Evolutionary conservation across 805 yeast genomes (phyloP), one percentile per base, ranked within the genome.

Genomic region (Starmerella bombicola): DNA sequence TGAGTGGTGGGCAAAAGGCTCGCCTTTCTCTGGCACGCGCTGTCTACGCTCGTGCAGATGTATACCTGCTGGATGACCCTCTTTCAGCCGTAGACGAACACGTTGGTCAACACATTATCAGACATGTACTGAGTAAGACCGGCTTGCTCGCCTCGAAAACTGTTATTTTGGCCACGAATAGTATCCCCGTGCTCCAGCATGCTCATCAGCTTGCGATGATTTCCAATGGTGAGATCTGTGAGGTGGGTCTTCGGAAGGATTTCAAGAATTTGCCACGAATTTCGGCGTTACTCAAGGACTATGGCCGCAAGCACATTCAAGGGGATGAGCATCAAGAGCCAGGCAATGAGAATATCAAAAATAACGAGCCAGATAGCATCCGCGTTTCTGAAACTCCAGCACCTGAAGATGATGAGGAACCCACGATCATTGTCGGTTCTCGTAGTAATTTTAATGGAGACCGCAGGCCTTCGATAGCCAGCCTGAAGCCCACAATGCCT

Each of bases 1-100:
- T 82, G 31, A 78, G 88, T n/a, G 93, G 93, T 41, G 93, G 93
- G 38, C 93, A 82, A 57, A 82, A 82, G 63, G 88, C 93, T 0
- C 70, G 93, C 57, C 70, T 82, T 39, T 73, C 74, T 54, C 62
- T 82, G 45, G 93, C 93, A 3, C 69, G 93, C 55, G 79, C 88
- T 2, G 83, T 80, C 2, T 82, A 82, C 54, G 73, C 77, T 12
- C 67, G 74, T 21, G 69, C 70, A 16, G 84, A 79, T 53, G 76
- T 80, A 19, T 68, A 78, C 30, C 59, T 82, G 37, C 60, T 82
- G 38, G 93, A 82, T 55, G 93, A 82, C 56, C 84, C 81, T 13
- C 66, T 82, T 42, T 74, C 82, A 62, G 93, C 93, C 4, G 93
- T 82, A 6, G 93, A 82, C 59, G 84, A 88, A 24, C 75, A 81